Conservation (phyloP, 257 asterid species). For the Nicotiana sylvestris region DNA sequence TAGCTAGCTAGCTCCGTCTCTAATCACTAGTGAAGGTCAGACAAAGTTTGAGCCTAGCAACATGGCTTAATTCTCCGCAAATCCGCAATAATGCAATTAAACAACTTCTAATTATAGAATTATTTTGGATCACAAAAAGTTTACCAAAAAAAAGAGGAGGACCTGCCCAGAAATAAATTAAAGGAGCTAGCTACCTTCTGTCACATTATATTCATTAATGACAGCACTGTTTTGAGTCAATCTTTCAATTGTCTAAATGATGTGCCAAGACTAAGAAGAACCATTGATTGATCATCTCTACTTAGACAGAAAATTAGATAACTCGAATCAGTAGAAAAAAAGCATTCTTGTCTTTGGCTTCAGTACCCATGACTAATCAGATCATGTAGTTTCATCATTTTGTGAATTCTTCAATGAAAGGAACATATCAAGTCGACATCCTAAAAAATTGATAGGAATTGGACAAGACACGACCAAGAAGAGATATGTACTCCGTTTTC, state of each 20-base stretch:
- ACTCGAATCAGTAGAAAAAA: not conserved
- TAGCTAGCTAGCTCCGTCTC: too few relatives aligned
- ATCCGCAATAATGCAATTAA: too few relatives aligned
- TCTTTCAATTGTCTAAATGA: conserved; percentile 2
- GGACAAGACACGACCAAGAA: not conserved
- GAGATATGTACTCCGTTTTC: not conserved
- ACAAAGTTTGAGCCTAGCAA: too few relatives aligned
- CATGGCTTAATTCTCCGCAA: too few relatives aligned
- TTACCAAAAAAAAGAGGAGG: too few relatives aligned
- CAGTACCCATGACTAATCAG: conserved; percentile 7
- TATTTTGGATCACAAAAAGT: too few relatives aligned
- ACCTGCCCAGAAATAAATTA: too few relatives aligned
- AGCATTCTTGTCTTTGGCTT: not conserved
- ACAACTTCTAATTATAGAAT: too few relatives aligned
- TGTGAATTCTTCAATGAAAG: conserved; percentile 1
- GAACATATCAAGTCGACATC: conserved; percentile 4
- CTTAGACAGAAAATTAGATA: not conserved
- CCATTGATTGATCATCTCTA: not conserved
- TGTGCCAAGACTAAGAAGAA: not conserved
- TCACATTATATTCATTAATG: conserved; percentile 10
- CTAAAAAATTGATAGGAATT: not conserved
- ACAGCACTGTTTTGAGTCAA: not conserved
- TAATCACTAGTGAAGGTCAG: too few relatives aligned
- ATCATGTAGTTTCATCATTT: not conserved
- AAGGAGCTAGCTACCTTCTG: not conserved